Base-by-base conservation (phyloP, 257 asterid genomes). In the Jacaranda copaia region DNA sequence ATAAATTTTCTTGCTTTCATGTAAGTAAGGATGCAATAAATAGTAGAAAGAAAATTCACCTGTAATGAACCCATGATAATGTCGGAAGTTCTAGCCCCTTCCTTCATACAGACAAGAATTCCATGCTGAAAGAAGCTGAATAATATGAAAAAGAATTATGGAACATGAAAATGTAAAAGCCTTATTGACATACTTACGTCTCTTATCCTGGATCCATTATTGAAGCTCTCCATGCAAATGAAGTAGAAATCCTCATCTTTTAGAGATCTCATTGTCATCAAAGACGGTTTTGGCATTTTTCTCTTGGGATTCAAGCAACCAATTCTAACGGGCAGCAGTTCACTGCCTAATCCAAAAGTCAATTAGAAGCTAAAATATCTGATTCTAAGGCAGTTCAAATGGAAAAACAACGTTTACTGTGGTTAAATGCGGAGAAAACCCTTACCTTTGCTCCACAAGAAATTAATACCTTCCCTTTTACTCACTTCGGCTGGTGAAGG, bases 401-500 rank as follows among this genome's bases (percentile, higher is more conserved):
- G 48, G 35, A 56, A 73, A 49, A 71, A 11, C 60, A 12, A 67
- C 35, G 59, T 36, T 48, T 52, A 18, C 0, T 45, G 69, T 18
- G 60, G 39, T 75, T 46, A 61, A 40, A 16, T 49, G 46, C n/a
- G 8, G 74, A 58, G 57, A 70, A 63, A 70, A 39, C 32, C 66
- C 84, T 74, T 77, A 88, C 99, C 94, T 87, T 81, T 87, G 78
- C 79, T 88, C 89, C 92, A 78, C 39, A 80, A 76, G 74, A 91
- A 80, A 81, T 73, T 79, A 55, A 88, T 75, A 66, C 93, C 97
- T 84, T 95, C 98, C 80, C 53, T 82, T 79, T 83, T 80, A 83
- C 99, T 93, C 79, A 93, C 96, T 84, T 93, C 97, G 80, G 98
- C 97, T 18, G 97, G 97, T 15, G 97, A 88, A 79, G 97, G 99